Evolutionary conservation across 371 early-diverging fungal genomes (phyloP).

Genomic region (Saksenaea vasiformis): DNA sequence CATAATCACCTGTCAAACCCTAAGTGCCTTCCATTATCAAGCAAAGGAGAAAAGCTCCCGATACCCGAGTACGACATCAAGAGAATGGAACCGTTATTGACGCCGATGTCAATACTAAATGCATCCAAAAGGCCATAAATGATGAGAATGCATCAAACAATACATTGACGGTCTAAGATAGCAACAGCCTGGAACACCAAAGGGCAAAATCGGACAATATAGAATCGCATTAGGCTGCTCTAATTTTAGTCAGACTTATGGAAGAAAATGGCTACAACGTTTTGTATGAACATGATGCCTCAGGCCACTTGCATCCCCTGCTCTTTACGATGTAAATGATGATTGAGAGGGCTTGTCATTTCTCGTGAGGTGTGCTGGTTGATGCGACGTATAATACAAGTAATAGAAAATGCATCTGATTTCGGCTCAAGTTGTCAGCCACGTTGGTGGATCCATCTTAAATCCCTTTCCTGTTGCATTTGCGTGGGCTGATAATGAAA

Average conservation of each 20-base stretch:
- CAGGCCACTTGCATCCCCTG: background rate
- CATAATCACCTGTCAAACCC: background rate
- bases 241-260: background rate
- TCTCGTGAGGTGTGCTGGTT: background rate
- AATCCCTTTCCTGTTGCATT: slow-evolving; percentile 12
- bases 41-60: background rate
- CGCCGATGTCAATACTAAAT: background rate
- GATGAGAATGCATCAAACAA: background rate
- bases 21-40: background rate
- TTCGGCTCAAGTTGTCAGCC: background rate
- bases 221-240: background rate
- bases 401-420: slow-evolving; percentile 6
- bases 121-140: background rate
- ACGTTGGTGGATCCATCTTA: slow-evolving; percentile 3
- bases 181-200: background rate
- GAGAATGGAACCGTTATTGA: background rate
- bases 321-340: slow-evolving; percentile 1
- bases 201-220: background rate
- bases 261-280: background rate
- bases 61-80: background rate
- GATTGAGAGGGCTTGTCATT: background rate
- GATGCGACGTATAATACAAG: slow-evolving; percentile 19
- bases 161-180: background rate
- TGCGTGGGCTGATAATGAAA: slow-evolving; percentile 10
- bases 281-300: background rate